phyloP scores from a whole-genome alignment of 2,329 filamentous ascomycete species.

The Hansfordia pulvinata region DNA sequence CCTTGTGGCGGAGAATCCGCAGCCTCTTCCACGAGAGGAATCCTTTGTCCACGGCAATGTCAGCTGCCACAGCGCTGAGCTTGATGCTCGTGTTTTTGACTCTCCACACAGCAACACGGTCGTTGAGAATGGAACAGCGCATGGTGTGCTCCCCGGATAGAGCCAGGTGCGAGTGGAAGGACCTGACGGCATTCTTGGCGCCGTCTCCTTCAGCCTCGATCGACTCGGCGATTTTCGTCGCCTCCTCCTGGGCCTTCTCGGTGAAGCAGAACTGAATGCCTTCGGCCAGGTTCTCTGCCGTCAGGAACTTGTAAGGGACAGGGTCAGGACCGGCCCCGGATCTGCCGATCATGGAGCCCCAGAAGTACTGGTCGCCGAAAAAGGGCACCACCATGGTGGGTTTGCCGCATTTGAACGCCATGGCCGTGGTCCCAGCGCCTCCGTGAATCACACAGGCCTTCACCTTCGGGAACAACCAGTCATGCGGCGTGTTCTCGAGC shows the following conservation, averaged over 20 bases:
- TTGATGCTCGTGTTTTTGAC: slow-evolving; percentile 46
- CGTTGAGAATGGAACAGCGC: slow-evolving; percentile 51
- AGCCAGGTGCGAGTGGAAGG: slow-evolving; percentile 49
- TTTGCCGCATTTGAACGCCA: slow-evolving; percentile 55
- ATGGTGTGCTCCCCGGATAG: slow-evolving; percentile 38
- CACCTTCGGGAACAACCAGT: slow-evolving; percentile 62
- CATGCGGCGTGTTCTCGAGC: slow-evolving; percentile 62
- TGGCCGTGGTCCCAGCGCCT: slow-evolving; percentile 66
- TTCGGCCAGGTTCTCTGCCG: slow-evolving; percentile 49
- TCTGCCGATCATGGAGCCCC: slow-evolving; percentile 55
- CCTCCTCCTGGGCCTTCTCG: slow-evolving; percentile 43
- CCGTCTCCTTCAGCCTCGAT: slow-evolving; percentile 55
- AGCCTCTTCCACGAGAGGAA: slow-evolving; percentile 50
- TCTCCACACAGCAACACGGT: slow-evolving; percentile 52
- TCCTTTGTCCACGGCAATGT: slow-evolving; percentile 48
- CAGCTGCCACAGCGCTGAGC: slow-evolving; percentile 50
- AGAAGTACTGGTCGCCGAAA: slow-evolving; percentile 70
- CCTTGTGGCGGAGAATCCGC: slow-evolving; percentile 49
- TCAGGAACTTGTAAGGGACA: slow-evolving; percentile 55
- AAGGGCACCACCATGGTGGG: slow-evolving; percentile 70
- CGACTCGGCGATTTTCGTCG: slow-evolving; percentile 41
- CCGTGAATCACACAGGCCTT: slow-evolving; percentile 59
- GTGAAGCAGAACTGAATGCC: slow-evolving; percentile 57
- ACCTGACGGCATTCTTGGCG: slow-evolving; percentile 52
- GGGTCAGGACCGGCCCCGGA: slow-evolving; percentile 52